These are phyloP conservation scores for Ilyonectria mors-panacis DNA, from an alignment of 2,329 filamentous ascomycete genomes.

Conservation along the genomic window DNA sequence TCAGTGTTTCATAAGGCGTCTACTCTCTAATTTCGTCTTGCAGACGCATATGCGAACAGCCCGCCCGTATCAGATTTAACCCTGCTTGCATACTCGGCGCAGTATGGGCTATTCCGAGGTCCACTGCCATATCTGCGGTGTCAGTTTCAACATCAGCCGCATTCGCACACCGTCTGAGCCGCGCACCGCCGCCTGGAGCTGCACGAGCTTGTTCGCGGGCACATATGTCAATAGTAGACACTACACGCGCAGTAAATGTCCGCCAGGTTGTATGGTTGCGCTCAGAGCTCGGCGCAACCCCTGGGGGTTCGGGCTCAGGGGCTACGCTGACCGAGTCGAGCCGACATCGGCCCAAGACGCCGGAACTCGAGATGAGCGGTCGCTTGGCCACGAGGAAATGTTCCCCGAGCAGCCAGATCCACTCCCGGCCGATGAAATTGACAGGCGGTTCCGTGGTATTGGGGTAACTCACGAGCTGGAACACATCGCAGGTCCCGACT, in stretches of 20 bases:
- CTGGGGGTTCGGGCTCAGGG: not conserved
- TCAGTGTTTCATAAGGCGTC: no score
- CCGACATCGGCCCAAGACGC: not conserved
- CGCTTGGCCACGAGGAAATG: not conserved
- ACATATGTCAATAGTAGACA: slow-evolving; percentile 22
- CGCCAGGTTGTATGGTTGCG: not conserved
- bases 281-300: not conserved
- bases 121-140: slow-evolving; percentile 46
- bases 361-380: not conserved
- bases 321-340: not conserved
- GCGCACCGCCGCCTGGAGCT: slow-evolving; percentile 34
- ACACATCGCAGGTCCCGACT: slow-evolving; percentile 44
- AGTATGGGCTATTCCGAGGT: slow-evolving; percentile 35
- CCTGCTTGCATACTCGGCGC: not conserved
- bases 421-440: not conserved
- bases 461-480: slow-evolving; percentile 31
- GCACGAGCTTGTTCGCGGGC: not conserved
- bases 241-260: not conserved
- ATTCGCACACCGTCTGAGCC: slow-evolving; percentile 41
- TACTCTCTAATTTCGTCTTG: no score
- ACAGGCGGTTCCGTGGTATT: slow-evolving; percentile 21
- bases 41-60: no score
- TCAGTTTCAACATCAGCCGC: slow-evolving; percentile 50
- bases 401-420: not conserved
- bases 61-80: not conserved